phyloP scores from a whole-genome alignment of 2,329 filamentous ascomycete species.

The Colletotrichum shisoi region DNA sequence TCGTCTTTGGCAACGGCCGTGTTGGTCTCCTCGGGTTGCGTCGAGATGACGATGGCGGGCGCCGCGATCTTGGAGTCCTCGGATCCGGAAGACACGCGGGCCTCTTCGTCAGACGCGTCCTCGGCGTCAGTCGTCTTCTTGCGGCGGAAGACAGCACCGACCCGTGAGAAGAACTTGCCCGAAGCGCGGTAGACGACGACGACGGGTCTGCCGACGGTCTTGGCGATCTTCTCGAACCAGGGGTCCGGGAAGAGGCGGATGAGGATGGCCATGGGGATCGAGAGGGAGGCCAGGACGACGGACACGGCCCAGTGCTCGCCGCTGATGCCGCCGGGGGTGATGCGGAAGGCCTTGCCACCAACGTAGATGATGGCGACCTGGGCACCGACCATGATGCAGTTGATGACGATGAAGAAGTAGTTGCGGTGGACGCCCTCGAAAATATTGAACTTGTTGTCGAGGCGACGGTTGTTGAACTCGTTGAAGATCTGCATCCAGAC shows the following conservation, averaged over 20 bases:
- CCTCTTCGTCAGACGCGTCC: conserved; percentile 19
- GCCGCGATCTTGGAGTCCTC: conserved; percentile 24
- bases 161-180: conserved; percentile 41
- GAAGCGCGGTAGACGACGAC: conserved; percentile 76
- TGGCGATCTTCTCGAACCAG: conserved; percentile 92
- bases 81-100: conserved; percentile 6
- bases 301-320: conserved; percentile 64
- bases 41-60: conserved; percentile 30
- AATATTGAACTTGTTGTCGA: conserved; percentile 70
- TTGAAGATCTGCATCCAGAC: conserved; percentile 80
- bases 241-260: conserved; percentile 61
- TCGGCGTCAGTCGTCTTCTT: conserved; percentile 17
- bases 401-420: conserved; percentile 66
- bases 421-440: conserved; percentile 66
- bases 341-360: conserved; percentile 62
- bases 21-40: conserved; percentile 20
- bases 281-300: conserved; percentile 58
- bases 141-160: conserved; percentile 30
- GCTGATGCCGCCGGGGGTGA: conserved; percentile 51
- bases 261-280: conserved; percentile 59
- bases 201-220: conserved; percentile 97
- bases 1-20: conserved; percentile 9
- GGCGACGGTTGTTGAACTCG: conserved; percentile 69
- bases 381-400: conserved; percentile 63
- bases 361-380: conserved; percentile 67